Conservation (phyloP, 2,329 filamentous ascomycete species). For the Penicillium sumatraense region DNA sequence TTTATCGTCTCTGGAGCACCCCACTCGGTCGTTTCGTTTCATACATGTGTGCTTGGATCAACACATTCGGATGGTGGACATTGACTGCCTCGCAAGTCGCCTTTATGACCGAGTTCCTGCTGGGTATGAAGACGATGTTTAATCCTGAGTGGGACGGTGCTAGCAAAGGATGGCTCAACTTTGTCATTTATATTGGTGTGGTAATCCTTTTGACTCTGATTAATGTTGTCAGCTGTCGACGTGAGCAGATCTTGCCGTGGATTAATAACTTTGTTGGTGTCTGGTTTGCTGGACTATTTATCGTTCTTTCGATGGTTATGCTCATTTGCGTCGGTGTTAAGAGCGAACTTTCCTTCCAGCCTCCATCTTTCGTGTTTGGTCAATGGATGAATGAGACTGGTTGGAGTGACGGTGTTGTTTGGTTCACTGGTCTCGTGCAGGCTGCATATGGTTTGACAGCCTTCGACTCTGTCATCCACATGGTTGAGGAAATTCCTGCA, state of each 20-base stretch:
- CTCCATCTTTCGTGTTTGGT: slow-evolving; percentile 58
- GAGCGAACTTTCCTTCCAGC: slow-evolving; percentile 51
- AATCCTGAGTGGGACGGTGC: slow-evolving; percentile 52
- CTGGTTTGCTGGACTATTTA: slow-evolving; percentile 57
- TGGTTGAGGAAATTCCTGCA: slow-evolving; percentile 61
- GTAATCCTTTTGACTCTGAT: slow-evolving; percentile 54
- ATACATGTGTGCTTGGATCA: slow-evolving; percentile 65
- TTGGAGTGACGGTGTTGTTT: slow-evolving; percentile 61
- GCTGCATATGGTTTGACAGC: slow-evolving; percentile 62
- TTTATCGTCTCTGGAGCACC: slow-evolving; percentile 48
- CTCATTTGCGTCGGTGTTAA: slow-evolving; percentile 58
- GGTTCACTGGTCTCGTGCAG: slow-evolving; percentile 63
- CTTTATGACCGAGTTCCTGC: slow-evolving; percentile 63
- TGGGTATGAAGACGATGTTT: slow-evolving; percentile 62
- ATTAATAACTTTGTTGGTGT: slow-evolving; percentile 63
- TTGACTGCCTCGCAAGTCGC: slow-evolving; percentile 60
- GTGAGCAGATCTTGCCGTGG: slow-evolving; percentile 52
- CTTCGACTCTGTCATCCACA: slow-evolving; percentile 64
- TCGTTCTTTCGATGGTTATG: slow-evolving; percentile 57
- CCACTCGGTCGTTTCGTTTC: slow-evolving; percentile 54
- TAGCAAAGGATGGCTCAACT: slow-evolving; percentile 57
- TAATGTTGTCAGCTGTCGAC: slow-evolving; percentile 59
- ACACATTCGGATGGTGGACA: slow-evolving; percentile 64
- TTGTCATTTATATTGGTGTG: slow-evolving; percentile 60
- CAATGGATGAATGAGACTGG: slow-evolving; percentile 57